These are phyloP conservation scores for Atractiella rhizophila DNA, from an alignment of 768 basidiomycete genomes.

Conservation along the genomic window DNA sequence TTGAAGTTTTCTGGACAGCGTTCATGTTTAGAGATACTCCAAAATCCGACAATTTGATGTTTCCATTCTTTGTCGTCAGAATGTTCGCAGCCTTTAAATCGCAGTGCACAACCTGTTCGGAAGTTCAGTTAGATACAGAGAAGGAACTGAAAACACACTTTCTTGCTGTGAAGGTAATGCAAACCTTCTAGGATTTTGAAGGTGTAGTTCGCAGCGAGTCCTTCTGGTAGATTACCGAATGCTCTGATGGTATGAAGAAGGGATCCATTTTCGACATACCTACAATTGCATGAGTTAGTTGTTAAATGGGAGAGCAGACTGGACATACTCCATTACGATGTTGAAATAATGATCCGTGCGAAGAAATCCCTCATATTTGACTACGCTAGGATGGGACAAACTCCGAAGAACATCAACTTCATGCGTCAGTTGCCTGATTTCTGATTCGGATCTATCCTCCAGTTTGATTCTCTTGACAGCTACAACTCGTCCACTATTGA, in stretches of 20 bases:
- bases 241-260: conserved; percentile 75
- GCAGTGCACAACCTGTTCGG: conserved; percentile 63
- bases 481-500: conserved; percentile 89
- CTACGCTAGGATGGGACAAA: conserved; percentile 77
- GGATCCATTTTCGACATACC: conserved; percentile 89
- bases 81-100: conserved; percentile 98
- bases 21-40: conserved; percentile 88
- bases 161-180: conserved; percentile 61
- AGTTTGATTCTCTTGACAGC: conserved; percentile 90
- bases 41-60: conserved; percentile 90
- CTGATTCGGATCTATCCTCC: conserved; percentile 69
- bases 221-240: conserved; percentile 80
- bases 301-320: background rate
- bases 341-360: conserved; percentile 66
- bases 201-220: conserved; percentile 71
- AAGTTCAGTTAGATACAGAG: background rate
- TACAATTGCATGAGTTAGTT: conserved; percentile 18
- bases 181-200: conserved; percentile 91
- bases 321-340: conserved; percentile 71
- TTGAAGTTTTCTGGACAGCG: conserved; percentile 48
- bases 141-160: conserved; percentile 18
- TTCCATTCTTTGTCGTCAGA: conserved; percentile 91
- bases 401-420: conserved; percentile 84
- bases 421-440: conserved; percentile 69
- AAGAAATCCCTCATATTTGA: conserved; percentile 90